A percentile compares a stretch with the other conserved stretches of the same genome.
Evolutionary conservation across 2,329 filamentous ascomycete genomes (phyloP).

Genomic region (Aureobasidium sp.): DNA sequence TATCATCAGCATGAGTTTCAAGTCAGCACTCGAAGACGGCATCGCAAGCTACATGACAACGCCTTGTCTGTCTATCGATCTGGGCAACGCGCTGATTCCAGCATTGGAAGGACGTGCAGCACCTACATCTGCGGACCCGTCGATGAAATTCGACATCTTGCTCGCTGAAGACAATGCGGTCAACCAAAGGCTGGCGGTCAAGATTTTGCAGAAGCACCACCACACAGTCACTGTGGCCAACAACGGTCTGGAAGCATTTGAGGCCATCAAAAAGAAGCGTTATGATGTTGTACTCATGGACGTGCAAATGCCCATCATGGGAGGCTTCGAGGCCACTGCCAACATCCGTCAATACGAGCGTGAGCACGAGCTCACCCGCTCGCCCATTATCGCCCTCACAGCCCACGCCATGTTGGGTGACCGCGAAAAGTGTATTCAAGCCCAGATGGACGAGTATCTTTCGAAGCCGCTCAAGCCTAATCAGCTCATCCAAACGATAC

Average conservation of each 20-base stretch:
- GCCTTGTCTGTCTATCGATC: slow-evolving; percentile 84
- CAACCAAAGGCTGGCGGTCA: slow-evolving; percentile 91
- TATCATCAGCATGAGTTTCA: slow-evolving; percentile 81
- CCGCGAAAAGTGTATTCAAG: slow-evolving; percentile 94
- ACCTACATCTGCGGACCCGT: slow-evolving; percentile 84
- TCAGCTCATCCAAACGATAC: slow-evolving; percentile 92
- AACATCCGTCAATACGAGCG: slow-evolving; percentile 95
- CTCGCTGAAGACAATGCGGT: slow-evolving; percentile 96
- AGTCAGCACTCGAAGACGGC: slow-evolving; percentile 86
- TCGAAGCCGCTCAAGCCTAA: slow-evolving; percentile 96
- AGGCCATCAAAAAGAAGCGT: slow-evolving; percentile 82
- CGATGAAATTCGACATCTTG: slow-evolving; percentile 89
- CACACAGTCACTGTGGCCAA: slow-evolving; percentile 87
- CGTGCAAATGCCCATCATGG: slow-evolving; percentile 99
- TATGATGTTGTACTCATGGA: slow-evolving; percentile 99
- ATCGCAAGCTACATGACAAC: slow-evolving; percentile 99
- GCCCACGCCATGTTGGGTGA: slow-evolving; percentile 99
- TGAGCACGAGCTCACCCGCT: slow-evolving; percentile 68
- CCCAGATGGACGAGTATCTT: slow-evolving; percentile 98
- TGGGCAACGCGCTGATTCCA: slow-evolving; percentile 93
- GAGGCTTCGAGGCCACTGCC: slow-evolving; percentile 91
- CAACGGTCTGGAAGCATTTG: slow-evolving; percentile 87
- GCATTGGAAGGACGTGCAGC: slow-evolving; percentile 89
- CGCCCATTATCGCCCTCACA: slow-evolving; percentile 92
- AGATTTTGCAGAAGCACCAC: slow-evolving; percentile 95